phyloP scores from a whole-genome alignment of 2,329 filamentous ascomycete species.

The Immersiporthe knoxdaviesiana region DNA sequence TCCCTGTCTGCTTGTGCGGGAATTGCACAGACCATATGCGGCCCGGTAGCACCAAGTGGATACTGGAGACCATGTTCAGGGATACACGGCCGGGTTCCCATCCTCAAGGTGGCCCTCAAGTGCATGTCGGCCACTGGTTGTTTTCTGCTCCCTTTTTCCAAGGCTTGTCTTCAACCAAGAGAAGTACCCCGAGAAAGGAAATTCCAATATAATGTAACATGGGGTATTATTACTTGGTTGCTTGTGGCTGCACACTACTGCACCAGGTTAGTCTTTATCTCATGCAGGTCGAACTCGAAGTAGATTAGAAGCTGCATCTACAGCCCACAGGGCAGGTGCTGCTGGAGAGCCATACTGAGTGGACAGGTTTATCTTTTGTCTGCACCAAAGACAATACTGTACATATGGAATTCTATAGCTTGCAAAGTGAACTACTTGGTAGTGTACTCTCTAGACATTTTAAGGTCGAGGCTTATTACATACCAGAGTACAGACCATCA shows the following conservation, averaged over 20 bases:
- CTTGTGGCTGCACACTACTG: background rate
- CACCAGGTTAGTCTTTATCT: too few relatives aligned
- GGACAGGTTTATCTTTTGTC: background rate
- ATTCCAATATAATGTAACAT: too few relatives aligned
- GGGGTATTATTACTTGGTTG: too few relatives aligned
- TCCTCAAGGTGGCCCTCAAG: background rate
- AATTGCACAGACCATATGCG: constrained; percentile 10
- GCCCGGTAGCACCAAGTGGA: background rate
- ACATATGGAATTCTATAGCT: background rate
- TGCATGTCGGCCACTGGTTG: background rate
- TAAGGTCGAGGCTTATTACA: background rate
- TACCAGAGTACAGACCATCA: too few relatives aligned
- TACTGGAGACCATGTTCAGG: background rate
- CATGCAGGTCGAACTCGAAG: too few relatives aligned
- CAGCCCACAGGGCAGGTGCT: too few relatives aligned
- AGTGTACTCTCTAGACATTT: background rate
- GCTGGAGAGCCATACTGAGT: background rate
- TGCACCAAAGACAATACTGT: too few relatives aligned
- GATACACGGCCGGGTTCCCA: background rate
- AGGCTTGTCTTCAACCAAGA: background rate
- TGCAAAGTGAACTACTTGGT: background rate
- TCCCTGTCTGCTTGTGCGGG: background rate
- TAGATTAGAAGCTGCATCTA: too few relatives aligned
- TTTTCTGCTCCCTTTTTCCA: background rate
- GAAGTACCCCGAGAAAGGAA: too few relatives aligned